Base-by-base conservation (phyloP, 345 rosid genomes). In the Punica granatum region DNA sequence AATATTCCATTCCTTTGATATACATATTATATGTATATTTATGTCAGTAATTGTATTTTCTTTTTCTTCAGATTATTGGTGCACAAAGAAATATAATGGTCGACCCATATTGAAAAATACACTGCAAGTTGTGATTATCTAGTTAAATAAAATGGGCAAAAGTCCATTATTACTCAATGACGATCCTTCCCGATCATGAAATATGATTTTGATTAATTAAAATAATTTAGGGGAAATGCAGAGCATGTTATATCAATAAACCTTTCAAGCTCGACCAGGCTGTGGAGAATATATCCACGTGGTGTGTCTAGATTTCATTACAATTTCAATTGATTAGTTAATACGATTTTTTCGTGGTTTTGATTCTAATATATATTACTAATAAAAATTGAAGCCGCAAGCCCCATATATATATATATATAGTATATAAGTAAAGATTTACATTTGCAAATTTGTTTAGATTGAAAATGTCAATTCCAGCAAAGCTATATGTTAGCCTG, bases 271-370 rank as follows among this genome's bases (percentile, higher is more conserved):
- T 70, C 66, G 69, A 54, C 78, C 80, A 75, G 84, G 74, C 86
- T 75, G 81, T 71, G 64, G 69, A 64, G 83, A 76, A 82, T 80
- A 81, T 73, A 73, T 74, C 69, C 81, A 84, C 78, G 78, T 82
- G 83, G 77, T 68, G 34, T 76, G 77, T 71, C 73, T 72, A 53
- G 21, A 37, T 72, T 60, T 71, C 36, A 65, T 44, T 14, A 66
- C 15, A 37, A 28, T 51, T 34, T 60, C 25, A 23, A 51, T 53
- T 33, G 11, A 35, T 18, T 21, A 51, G n/a, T 18, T 56, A 28
- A 56, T 12, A 56, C n/a, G n/a, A n/a, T n/a, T n/a, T 28, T 30
- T 26, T 26, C 19, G 16, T 28, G 19, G 61, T 18, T 26, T 26
- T 56, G 11, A 12, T 7, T 11, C 16, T 28, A 37, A 37, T 37